Evolutionary conservation across 345 rosid genomes (phyloP).

Genomic region (Lepidium africanum): DNA sequence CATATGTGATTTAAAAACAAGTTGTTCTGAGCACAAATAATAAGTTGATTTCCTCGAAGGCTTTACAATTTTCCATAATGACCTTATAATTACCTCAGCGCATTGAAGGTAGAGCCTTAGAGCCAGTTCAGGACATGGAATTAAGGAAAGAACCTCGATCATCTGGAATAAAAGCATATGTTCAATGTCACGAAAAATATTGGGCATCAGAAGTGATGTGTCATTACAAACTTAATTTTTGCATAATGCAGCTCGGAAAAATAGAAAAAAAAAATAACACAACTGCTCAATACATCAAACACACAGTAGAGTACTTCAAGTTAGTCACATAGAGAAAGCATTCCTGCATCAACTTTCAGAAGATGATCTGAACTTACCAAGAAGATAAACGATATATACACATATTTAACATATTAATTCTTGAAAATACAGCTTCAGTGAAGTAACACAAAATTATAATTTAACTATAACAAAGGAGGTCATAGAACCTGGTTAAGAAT

Average conservation of each 20-base stretch:
- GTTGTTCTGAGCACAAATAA: neutral
- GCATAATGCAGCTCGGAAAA: neutral
- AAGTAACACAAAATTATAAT: neutral
- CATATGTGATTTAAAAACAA: neutral
- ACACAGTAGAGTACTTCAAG: neutral
- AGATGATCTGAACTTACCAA: neutral
- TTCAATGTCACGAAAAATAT: neutral
- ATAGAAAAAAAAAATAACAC: neutral
- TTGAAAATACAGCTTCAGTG: neutral
- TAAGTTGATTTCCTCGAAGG: neutral
- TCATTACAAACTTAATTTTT: neutral
- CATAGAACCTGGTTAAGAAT: slow-evolving; percentile 61
- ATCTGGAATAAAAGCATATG: slow-evolving; percentile 37
- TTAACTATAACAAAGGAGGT: neutral
- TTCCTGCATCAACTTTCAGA: neutral
- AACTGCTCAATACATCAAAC: neutral
- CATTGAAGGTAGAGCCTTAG: slow-evolving; percentile 75
- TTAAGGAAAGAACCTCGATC: slow-evolving; percentile 56
- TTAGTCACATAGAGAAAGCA: neutral
- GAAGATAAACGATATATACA: neutral
- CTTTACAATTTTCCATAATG: neutral
- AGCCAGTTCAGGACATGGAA: slow-evolving; percentile 79
- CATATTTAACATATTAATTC: neutral
- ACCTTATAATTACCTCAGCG: slow-evolving; percentile 61
- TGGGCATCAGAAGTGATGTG: neutral